Conservation (phyloP, 305 asterid species). For the Nicotiana rustica region DNA sequence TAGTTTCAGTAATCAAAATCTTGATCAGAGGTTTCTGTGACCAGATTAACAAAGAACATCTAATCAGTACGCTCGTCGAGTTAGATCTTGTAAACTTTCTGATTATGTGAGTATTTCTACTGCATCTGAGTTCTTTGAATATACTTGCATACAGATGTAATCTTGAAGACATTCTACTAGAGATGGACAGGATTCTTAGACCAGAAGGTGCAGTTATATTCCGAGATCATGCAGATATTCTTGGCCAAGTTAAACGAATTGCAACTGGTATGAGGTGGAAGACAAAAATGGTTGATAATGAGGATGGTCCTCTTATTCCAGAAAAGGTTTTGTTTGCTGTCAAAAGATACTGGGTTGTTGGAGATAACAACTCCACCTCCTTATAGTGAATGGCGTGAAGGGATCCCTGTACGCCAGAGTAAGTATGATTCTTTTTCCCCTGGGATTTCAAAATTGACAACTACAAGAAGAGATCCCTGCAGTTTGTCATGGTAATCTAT, state of each 20-base stretch:
- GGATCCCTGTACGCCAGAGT: background rate
- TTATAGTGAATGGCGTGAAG: constrained; percentile 30
- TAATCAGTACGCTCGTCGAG: background rate
- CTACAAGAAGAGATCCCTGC: background rate
- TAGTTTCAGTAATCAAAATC: constrained; percentile 12
- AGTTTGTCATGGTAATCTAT: background rate
- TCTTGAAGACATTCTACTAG: constrained; percentile 68
- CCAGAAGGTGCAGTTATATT: constrained; percentile 77
- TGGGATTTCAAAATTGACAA: constrained; percentile 16
- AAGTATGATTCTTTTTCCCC: constrained; percentile 20
- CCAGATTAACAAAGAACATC: background rate
- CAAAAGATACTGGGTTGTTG: constrained; percentile 59
- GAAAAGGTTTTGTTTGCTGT: constrained; percentile 73
- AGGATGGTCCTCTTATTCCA: constrained; percentile 67
- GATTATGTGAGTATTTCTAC: background rate
- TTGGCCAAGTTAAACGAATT: constrained; percentile 64
- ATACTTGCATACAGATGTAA: constrained; percentile 57
- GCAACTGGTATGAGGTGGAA: constrained; percentile 73
- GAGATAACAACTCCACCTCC: constrained; percentile 43
- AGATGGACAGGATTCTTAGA: constrained; percentile 73
- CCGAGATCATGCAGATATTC: constrained; percentile 65
- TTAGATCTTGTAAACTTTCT: constrained; percentile 25
- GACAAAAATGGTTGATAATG: constrained; percentile 65
- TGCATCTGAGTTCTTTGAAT: constrained; percentile 26
- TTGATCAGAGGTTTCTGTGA: background rate